Evolutionary conservation across 129 eudicot species (phyloP), one percentile per base, ranked within the genome.

Genomic region (Artemisia annua): DNA sequence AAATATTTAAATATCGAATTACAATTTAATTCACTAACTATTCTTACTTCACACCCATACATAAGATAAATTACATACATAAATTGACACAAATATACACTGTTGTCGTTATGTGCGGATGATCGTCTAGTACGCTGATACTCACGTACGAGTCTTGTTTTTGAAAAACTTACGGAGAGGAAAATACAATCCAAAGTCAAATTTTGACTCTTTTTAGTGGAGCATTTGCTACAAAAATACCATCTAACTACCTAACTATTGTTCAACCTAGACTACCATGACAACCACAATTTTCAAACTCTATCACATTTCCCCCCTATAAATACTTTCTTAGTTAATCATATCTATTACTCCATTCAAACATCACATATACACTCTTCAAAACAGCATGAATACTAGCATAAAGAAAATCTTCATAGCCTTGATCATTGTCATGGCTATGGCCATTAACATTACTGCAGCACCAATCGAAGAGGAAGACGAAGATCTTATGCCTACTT

Each of bases 351-450:
- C 61, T 14, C 73, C 61, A 51, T 39, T 20, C 11, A 68, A 30
- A 32, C 35, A 44, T 50, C 44, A 13, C 55, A 35, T 58, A n/a
- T 0, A 55, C 14, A 43, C 17, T 63, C 79, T 66, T 51, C 20
- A 14, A 11, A 56, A 35, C 57, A 69, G 50, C 71, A 77, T 77
- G 70, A 30, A 56, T 66, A 75, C 59, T 35, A 52, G 16, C 71
- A 18, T 67, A 5, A 78, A 11, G 14, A 70, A 52, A 35, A 70
- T 72, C 28, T 69, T 72, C 2, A 39, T 77, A 51, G 24, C 63
- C 46, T 48, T 79, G 1, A 58, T 77, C 44, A 73, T 83, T 26
- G 17, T 83, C 17, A 80, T 77, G 81, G 74, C 87, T 24, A 56
- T 80, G 14, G 67, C 63, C 71, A 55, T 80, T 20, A 70, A 83